These are phyloP conservation scores for Lactarius akahatsu DNA, from an alignment of 768 basidiomycete genomes.

Conservation along the genomic window DNA sequence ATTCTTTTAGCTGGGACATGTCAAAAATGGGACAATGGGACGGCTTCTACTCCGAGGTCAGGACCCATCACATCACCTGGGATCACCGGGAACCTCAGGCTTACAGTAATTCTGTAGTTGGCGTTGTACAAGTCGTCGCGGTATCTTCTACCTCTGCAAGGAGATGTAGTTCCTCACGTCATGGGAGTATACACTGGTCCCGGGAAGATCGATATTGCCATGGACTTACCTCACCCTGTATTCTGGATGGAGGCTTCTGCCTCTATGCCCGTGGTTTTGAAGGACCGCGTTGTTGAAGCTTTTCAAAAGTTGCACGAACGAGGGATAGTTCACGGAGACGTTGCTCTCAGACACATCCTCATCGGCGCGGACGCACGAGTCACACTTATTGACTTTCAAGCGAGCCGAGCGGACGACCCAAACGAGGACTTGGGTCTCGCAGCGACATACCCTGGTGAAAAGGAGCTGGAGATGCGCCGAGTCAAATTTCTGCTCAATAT, in stretches of 20 bases:
- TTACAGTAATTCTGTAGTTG: conserved; percentile 39
- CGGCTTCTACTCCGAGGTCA: conserved; percentile 44
- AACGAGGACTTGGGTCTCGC: conserved; percentile 39
- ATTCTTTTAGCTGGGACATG: conserved; percentile 36
- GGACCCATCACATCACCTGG: conserved; percentile 14
- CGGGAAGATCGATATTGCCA: conserved; percentile 43
- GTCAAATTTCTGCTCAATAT: conserved; percentile 56
- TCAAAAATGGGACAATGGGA: conserved; percentile 38
- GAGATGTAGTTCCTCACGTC: conserved; percentile 50
- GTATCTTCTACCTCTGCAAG: conserved; percentile 53
- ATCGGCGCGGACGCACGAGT: conserved; percentile 49
- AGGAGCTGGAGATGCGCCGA: conserved; percentile 53
- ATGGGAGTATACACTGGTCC: conserved; percentile 48
- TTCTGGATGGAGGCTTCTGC: conserved; percentile 64
- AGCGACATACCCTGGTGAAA: conserved; percentile 41
- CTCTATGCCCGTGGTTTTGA: conserved; percentile 55
- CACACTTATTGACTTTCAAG: conserved; percentile 52
- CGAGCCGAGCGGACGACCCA: conserved; percentile 37
- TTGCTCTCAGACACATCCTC: conserved; percentile 46
- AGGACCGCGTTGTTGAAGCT: conserved; percentile 51
- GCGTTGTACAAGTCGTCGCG: conserved; percentile 48
- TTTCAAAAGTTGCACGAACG: conserved; percentile 43
- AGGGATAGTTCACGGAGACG: conserved; percentile 38
- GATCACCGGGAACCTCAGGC: conserved; percentile 15
- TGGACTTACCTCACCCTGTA: conserved; percentile 55